phyloP scores from a whole-genome alignment of 768 basidiomycete species.

The Cyclocybe aegerita region DNA sequence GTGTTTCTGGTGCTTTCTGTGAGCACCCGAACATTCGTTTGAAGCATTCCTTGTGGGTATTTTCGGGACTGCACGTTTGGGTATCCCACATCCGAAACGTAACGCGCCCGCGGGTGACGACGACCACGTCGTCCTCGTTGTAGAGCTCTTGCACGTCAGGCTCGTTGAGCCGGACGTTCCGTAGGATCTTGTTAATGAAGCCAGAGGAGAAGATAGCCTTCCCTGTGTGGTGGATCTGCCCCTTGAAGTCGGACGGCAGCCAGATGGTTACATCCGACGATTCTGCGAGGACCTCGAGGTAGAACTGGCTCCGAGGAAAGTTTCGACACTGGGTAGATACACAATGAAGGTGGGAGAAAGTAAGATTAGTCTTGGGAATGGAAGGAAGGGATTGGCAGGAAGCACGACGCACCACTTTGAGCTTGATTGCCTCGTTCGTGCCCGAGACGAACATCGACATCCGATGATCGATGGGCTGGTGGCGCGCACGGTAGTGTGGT shows the following conservation, averaged over 20 bases:
- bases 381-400: not conserved
- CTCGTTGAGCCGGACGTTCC: slow-evolving; percentile 49
- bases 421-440: slow-evolving; percentile 53
- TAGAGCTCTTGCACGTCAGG: slow-evolving; percentile 27
- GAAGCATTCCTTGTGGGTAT: slow-evolving; percentile 56
- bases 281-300: slow-evolving; percentile 63
- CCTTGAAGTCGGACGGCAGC: slow-evolving; percentile 79
- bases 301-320: slow-evolving; percentile 51
- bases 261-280: slow-evolving; percentile 73
- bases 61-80: slow-evolving; percentile 63
- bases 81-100: slow-evolving; percentile 83
- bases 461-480: slow-evolving; percentile 71
- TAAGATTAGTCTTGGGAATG: slow-evolving; percentile 16
- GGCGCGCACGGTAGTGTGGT: slow-evolving; percentile 76
- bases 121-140: slow-evolving; percentile 61
- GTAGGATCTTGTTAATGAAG: slow-evolving; percentile 68
- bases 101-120: slow-evolving; percentile 59
- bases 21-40: slow-evolving; percentile 63
- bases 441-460: slow-evolving; percentile 67
- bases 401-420: slow-evolving; percentile 64
- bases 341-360: slow-evolving; percentile 4
- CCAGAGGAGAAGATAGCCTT: slow-evolving; percentile 64
- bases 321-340: slow-evolving; percentile 51
- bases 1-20: slow-evolving; percentile 52
- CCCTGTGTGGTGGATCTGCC: slow-evolving; percentile 57